Conservation (phyloP, 139 green algal species). For the Asterochloris erici region DNA sequence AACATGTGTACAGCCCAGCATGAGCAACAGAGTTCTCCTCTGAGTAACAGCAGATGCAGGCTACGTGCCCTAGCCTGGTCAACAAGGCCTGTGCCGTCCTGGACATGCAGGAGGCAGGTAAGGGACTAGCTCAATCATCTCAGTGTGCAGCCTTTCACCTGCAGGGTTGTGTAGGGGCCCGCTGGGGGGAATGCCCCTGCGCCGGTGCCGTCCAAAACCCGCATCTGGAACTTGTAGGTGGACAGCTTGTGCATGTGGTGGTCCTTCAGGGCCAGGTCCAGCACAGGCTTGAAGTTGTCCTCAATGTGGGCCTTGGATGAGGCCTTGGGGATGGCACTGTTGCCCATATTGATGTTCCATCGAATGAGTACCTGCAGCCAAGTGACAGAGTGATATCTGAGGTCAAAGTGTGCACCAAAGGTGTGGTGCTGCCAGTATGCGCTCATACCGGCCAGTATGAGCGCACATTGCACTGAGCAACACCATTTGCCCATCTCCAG, state of each 20-base stretch:
- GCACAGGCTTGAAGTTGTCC: constrained; percentile 74
- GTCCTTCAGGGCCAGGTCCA: constrained; percentile 53
- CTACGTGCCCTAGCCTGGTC: too few relatives aligned
- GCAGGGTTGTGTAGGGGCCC: constrained; percentile 71
- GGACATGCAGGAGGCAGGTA: too few relatives aligned
- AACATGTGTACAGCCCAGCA: too few relatives aligned
- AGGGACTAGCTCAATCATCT: too few relatives aligned
- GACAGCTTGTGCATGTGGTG: constrained; percentile 29
- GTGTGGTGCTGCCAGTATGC: constrained; percentile 57
- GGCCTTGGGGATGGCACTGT: constrained; percentile 87
- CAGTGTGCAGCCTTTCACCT: too few relatives aligned
- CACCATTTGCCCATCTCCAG: neutral
- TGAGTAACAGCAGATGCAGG: too few relatives aligned
- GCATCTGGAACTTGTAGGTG: constrained; percentile 50
- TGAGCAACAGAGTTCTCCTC: too few relatives aligned
- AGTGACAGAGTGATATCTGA: neutral
- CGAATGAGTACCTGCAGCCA: constrained; percentile 78
- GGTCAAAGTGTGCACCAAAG: constrained; percentile 41
- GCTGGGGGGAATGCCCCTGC: constrained; percentile 45
- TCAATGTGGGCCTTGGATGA: constrained; percentile 68
- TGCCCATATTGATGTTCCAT: constrained; percentile 87
- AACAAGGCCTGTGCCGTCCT: too few relatives aligned
- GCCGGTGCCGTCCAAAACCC: constrained; percentile 65
- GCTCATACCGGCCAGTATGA: constrained; percentile 41
- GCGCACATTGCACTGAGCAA: neutral